Conservation (phyloP, 495 filamentous ascomycete species). For the Thermothielavioides terrestris region DNA sequence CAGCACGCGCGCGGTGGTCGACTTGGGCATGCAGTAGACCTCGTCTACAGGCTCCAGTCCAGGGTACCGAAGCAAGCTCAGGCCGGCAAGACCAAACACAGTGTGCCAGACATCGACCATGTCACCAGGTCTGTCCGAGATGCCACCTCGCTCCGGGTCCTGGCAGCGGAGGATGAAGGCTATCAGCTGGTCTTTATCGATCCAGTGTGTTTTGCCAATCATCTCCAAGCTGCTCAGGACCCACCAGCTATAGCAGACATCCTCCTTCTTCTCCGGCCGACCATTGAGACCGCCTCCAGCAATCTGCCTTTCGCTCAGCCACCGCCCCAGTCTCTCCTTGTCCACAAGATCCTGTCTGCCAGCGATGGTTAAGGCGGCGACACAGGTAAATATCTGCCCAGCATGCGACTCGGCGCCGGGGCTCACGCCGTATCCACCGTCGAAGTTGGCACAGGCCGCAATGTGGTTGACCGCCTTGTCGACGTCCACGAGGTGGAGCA, state of each 20-base stretch:
- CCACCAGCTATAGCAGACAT: slow-evolving; percentile 99
- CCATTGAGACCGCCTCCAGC: slow-evolving; percentile 86
- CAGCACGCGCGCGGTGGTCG: slow-evolving; percentile 48
- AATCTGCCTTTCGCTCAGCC: slow-evolving; percentile 89
- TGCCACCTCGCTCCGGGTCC: slow-evolving; percentile 74
- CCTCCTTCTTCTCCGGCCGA: slow-evolving; percentile 88
- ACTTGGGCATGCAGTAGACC: slow-evolving; percentile 76
- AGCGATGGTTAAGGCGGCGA: slow-evolving; percentile 80
- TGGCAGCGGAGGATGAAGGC: slow-evolving; percentile 79
- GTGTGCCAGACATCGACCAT: slow-evolving; percentile 99
- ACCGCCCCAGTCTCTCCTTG: slow-evolving; percentile 68
- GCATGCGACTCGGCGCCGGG: slow-evolving; percentile 89
- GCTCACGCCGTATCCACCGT: slow-evolving; percentile 82
- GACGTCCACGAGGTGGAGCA: slow-evolving; percentile 64
- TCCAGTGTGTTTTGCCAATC: slow-evolving; percentile 84
- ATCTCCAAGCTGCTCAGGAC: slow-evolving; percentile 81
- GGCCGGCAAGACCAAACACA: slow-evolving; percentile 74
- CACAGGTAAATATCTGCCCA: slow-evolving; percentile 89
- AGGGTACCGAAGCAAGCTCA: slow-evolving; percentile 71
- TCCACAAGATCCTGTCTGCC: slow-evolving; percentile 76
- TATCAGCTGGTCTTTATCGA: slow-evolving; percentile 68
- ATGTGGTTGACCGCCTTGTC: slow-evolving; percentile 70
- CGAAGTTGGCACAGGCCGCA: slow-evolving; percentile 75
- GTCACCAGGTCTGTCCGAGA: slow-evolving; percentile 84
- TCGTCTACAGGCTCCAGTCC: slow-evolving; percentile 78